Evolutionary conservation across 1,284 basidiomycete species (phyloP), one percentile per base, ranked within the genome.

Genomic region (Naganishia sp.): DNA sequence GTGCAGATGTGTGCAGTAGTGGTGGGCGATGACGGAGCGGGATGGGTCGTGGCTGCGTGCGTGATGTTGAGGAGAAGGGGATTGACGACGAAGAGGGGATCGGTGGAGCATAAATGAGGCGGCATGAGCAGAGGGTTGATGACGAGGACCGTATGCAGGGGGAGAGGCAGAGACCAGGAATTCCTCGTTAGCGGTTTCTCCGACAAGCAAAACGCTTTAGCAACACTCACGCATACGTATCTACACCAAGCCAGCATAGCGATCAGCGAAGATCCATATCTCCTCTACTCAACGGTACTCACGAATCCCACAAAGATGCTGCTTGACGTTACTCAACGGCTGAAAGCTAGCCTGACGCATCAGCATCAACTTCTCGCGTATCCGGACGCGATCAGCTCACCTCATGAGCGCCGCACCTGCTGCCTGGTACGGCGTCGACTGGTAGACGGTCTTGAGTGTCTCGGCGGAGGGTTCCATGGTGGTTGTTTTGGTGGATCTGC

Each of bases 241-340:
- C 63, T 65, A 49, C 11, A 9, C 53, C 41, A 41, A 42, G 7
- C 31, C 17, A 43, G 18, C 46, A 51, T n/a, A 1, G 1, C 1
- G 28, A 28, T 28, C 28, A 28, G 28, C 28, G 1, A 28, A 28
- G 28, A 28, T 28, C 28, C 28, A 28, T 28, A 28, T 28, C 28
- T 1, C 28, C 28, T 28, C 1, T 1, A 5, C 28, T 28, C 28
- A 28, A 23, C 18, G 6, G 45, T 21, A 65, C 63, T 57, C 46
- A 65, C 75, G 82, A 64, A 84, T 80, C 6, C 79, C 81, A 68
- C 83, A 84, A 6, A 84, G 75, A 69, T 84, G 83, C 68, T 84
- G 82, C 67, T 84, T 82, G 54, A 83, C 82, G 31, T 76, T 73
- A 49, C 82, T 81, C 51, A 84, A 79, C 10, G 83, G 84, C 45